Conservation (phyloP, 805 yeast genomes). For the Lipomyces starkeyi region DNA sequence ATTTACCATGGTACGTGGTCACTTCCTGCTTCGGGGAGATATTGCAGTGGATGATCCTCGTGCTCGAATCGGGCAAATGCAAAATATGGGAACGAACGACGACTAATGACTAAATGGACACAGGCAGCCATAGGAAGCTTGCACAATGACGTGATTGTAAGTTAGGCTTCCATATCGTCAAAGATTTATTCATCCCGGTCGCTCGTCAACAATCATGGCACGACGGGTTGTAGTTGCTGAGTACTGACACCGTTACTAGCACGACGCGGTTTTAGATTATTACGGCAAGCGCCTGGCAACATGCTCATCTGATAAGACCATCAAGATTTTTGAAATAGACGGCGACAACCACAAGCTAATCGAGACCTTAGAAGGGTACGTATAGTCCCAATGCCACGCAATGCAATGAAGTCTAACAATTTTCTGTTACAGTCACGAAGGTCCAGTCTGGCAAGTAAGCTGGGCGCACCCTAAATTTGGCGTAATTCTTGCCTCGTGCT, state of each 20-base stretch:
- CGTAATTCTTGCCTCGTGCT: slow-evolving; percentile 88
- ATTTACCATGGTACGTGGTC: neutral
- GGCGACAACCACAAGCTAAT: slow-evolving; percentile 80
- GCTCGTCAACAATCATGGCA: neutral
- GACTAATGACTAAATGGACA: neutral
- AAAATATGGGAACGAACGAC: neutral
- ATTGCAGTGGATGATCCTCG: neutral
- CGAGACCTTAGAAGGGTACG: slow-evolving; percentile 76
- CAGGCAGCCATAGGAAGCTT: slow-evolving; percentile 21
- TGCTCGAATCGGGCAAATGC: neutral
- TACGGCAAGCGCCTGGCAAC: slow-evolving; percentile 96
- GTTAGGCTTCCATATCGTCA: slow-evolving; percentile 2
- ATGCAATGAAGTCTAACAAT: neutral
- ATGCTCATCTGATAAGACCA: slow-evolving; percentile 94
- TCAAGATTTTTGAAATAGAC: slow-evolving; percentile 89
- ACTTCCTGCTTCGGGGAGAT: neutral
- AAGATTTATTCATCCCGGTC: neutral
- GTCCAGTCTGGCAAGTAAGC: slow-evolving; percentile 98
- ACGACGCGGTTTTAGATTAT: slow-evolving; percentile 96
- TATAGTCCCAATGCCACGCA: neutral
- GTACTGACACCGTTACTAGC: slow-evolving; percentile 47
- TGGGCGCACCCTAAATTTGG: slow-evolving; percentile 99
- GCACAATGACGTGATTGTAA: slow-evolving; percentile 31
- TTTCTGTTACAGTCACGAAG: slow-evolving; percentile 65
- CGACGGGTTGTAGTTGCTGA: neutral